Conservation (phyloP, 2,329 filamentous ascomycete species). For the Lachnellula willkommii region DNA sequence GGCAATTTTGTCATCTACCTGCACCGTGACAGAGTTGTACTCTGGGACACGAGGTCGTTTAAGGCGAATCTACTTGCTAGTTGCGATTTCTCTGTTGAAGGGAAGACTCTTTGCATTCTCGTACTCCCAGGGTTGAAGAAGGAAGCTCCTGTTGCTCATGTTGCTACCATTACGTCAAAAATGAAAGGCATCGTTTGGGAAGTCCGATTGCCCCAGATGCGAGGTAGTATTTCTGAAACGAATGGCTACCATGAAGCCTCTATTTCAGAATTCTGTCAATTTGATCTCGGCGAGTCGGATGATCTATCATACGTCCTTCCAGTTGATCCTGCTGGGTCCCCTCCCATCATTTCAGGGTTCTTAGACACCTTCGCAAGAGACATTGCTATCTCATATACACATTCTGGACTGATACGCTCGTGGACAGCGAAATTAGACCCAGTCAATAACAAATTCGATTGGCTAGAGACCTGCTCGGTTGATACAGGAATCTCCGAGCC, state of each 20-base stretch:
- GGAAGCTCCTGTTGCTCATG: constrained; percentile 53
- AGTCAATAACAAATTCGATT: constrained; percentile 59
- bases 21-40: constrained; percentile 61
- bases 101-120: constrained; percentile 74
- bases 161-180: constrained; percentile 77
- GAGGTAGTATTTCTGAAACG: constrained; percentile 25
- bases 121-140: constrained; percentile 61
- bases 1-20: constrained; percentile 79
- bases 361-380: constrained; percentile 83
- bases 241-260: constrained; percentile 36
- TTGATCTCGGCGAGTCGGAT: constrained; percentile 58
- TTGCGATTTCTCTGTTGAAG: constrained; percentile 53
- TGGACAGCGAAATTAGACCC: constrained; percentile 76
- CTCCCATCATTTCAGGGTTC: constrained; percentile 67
- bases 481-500: constrained; percentile 71
- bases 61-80: constrained; percentile 55
- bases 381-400: constrained; percentile 78
- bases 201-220: constrained; percentile 53
- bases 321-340: constrained; percentile 78
- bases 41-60: constrained; percentile 71
- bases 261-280: constrained; percentile 64
- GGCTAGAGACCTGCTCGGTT: constrained; percentile 75
- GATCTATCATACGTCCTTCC: constrained; percentile 65
- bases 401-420: constrained; percentile 68
- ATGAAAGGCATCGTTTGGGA: constrained; percentile 81